Conservation (phyloP, 1,284 basidiomycete species). For the Rugosomyces carneus region DNA sequence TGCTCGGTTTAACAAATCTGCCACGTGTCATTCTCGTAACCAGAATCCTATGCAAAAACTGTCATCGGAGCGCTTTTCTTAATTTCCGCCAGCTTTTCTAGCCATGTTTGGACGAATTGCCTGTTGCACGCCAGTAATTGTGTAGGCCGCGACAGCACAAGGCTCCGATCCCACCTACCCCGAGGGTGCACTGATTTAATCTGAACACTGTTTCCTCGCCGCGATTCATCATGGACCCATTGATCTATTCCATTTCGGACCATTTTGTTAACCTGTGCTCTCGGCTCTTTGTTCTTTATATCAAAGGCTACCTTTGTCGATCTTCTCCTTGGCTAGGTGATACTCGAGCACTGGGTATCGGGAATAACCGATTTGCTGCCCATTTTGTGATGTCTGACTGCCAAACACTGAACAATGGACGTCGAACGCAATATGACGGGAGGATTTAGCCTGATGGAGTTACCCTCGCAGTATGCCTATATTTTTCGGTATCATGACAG, state of each 20-base stretch:
- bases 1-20: background rate
- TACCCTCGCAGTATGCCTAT: background rate
- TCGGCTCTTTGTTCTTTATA: background rate
- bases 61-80: conserved; percentile 1
- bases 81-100: conserved; percentile 1
- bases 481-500: background rate
- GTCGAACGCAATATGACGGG: background rate
- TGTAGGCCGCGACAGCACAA: background rate
- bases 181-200: background rate
- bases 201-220: background rate
- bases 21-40: conserved; percentile 5
- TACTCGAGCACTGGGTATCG: background rate
- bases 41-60: background rate
- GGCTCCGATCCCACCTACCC: background rate
- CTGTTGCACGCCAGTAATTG: background rate
- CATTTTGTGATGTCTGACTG: background rate
- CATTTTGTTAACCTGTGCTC: background rate
- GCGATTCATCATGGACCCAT: background rate
- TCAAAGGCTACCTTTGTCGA: background rate
- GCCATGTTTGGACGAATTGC: background rate
- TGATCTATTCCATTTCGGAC: background rate
- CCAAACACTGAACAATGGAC: background rate
- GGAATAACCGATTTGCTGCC: background rate
- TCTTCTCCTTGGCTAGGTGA: background rate
- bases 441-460: background rate